Percentiles rank a stretch among this genome's conserved stretches.
These are phyloP conservation scores for Blakeslea trispora DNA, from an alignment of 371 early-diverging fungal genomes.

Conservation along the genomic window DNA sequence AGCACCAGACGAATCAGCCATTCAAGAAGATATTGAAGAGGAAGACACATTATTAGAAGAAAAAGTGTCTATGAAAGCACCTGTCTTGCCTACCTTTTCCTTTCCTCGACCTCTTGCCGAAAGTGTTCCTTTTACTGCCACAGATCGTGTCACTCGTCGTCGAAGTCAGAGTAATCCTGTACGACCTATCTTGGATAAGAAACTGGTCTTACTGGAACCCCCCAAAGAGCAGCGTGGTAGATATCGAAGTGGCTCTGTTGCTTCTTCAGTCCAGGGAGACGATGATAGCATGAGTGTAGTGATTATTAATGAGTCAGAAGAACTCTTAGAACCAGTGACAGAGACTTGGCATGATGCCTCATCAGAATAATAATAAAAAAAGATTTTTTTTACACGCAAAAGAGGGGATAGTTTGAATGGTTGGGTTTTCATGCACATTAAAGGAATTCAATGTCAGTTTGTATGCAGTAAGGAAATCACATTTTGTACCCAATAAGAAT, in stretches of 20 bases:
- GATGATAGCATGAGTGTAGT: constrained; percentile 40
- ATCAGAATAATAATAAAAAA: not conserved
- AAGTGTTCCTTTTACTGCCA: constrained; percentile 6
- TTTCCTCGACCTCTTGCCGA: no score
- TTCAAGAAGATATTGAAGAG: constrained; percentile 4
- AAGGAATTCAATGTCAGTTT: no score
- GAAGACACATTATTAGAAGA: constrained; percentile 1
- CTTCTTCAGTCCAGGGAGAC: constrained; percentile 33
- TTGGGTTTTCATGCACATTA: no score
- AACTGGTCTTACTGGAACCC: constrained; percentile 13
- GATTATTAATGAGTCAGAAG: constrained; percentile 26
- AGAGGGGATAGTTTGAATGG: no score
- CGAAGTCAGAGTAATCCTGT: constrained; percentile 38
- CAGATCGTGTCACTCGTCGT: constrained; percentile 30
- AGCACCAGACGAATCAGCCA: constrained; percentile 3
- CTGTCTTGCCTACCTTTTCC: not conserved
- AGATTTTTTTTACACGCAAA: no score
- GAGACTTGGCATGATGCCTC: not conserved
- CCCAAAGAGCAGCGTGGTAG: constrained; percentile 5
- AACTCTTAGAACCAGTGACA: constrained; percentile 1
- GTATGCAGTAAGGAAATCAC: no score
- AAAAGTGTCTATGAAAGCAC: not conserved
- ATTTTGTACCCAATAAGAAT: no score
- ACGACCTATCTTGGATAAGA: constrained; percentile 23
- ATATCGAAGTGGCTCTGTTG: constrained; percentile 36